Conservation (phyloP, 2,329 filamentous ascomycete species). For the Colletotrichum kahawae region DNA sequence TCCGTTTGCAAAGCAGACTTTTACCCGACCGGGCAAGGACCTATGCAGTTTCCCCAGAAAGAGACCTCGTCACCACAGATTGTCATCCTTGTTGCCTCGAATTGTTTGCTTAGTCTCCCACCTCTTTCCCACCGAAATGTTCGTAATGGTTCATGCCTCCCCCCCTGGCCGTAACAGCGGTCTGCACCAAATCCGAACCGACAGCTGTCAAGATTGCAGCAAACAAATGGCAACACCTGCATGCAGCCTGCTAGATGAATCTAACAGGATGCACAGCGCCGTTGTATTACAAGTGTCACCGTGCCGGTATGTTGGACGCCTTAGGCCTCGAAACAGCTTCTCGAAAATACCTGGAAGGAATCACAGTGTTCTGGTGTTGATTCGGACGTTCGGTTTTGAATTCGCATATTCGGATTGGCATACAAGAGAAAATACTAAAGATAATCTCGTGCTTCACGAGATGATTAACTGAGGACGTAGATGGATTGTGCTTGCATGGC, state of each 20-base stretch:
- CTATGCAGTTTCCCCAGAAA: not conserved
- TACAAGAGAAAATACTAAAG: not conserved
- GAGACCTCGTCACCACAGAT: not conserved
- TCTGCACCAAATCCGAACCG: not conserved
- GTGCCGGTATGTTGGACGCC: not conserved
- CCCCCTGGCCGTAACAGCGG: not conserved
- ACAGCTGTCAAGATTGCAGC: not conserved
- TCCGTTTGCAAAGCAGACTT: not conserved
- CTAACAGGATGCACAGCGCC: not conserved
- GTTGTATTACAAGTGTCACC: not conserved
- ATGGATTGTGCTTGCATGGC: not conserved
- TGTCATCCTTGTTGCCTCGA: not conserved
- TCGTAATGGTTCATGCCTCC: not conserved
- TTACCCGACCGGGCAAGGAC: not conserved
- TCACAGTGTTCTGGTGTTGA: not conserved
- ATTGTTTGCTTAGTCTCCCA: not conserved
- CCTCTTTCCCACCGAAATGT: not conserved
- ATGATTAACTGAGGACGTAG: not conserved
- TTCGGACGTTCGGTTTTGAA: not conserved
- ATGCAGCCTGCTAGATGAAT: not conserved
- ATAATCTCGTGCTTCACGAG: not conserved
- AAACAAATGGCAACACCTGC: not conserved
- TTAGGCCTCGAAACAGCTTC: not conserved
- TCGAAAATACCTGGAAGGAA: not conserved
- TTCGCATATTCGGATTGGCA: not conserved